Percentiles rank a stretch among this genome's conserved stretches.
Evolutionary conservation across 352 stramenopile species (phyloP).

Genomic region (Elongisporangium senticosum): DNA sequence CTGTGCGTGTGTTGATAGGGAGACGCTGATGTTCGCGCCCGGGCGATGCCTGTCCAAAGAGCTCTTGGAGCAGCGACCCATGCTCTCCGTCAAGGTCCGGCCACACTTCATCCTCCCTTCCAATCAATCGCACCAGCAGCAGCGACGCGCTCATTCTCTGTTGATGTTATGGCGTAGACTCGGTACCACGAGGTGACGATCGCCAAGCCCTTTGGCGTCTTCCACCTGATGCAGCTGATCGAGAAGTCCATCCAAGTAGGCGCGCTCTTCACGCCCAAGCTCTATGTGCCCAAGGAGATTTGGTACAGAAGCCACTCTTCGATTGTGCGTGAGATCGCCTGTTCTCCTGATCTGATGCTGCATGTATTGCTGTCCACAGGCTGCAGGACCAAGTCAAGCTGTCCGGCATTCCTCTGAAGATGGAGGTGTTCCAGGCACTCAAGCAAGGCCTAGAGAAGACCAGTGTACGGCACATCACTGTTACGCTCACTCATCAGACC

Average conservation of each 20-base stretch:
- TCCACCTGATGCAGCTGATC: slow-evolving; percentile 77
- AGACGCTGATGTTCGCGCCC: slow-evolving; percentile 27
- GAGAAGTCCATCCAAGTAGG: slow-evolving; percentile 75
- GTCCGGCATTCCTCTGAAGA: slow-evolving; percentile 48
- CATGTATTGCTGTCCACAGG: slow-evolving; percentile 10
- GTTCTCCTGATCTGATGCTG: background rate
- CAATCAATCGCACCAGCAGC: too few relatives aligned
- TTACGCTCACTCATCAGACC: background rate
- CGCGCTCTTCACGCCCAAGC: slow-evolving; percentile 59
- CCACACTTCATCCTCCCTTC: background rate
- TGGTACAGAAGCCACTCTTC: slow-evolving; percentile 21
- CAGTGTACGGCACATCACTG: slow-evolving; percentile 25
- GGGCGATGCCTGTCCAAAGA: slow-evolving; percentile 60
- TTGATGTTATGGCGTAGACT: slow-evolving; percentile 23
- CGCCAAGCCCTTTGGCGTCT: slow-evolving; percentile 55
- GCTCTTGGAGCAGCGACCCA: slow-evolving; percentile 64
- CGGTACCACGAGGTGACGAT: slow-evolving; percentile 55
- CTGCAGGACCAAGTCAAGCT: slow-evolving; percentile 66
- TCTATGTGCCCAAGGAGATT: slow-evolving; percentile 77
- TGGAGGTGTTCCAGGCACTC: slow-evolving; percentile 57
- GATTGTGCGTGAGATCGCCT: background rate
- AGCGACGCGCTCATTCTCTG: background rate
- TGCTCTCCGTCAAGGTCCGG: slow-evolving; percentile 51
- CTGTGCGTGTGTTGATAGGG: slow-evolving; percentile 5
- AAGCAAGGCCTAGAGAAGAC: slow-evolving; percentile 67